Percentiles rank a stretch among this genome's conserved stretches.
phyloP scores from a whole-genome alignment of 768 basidiomycete genomes.

The Psilocybe cubensis region DNA sequence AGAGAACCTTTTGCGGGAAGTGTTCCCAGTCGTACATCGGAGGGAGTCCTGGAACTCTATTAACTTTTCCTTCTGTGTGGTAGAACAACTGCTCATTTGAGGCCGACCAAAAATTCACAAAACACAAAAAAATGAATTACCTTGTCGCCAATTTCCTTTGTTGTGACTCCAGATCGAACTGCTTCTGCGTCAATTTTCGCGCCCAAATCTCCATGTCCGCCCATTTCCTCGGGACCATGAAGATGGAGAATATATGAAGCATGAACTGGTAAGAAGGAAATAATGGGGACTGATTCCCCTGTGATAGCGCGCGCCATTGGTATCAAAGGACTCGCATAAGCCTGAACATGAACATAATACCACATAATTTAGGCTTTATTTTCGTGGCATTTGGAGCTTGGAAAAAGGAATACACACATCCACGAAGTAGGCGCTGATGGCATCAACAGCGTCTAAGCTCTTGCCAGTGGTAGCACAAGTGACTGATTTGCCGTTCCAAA shows the following conservation, averaged over 20 bases:
- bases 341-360: neutral
- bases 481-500: constrained; percentile 8
- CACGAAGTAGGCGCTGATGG: constrained; percentile 6
- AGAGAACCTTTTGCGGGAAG: constrained; percentile 12
- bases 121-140: neutral
- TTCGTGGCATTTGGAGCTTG: too few species aligned
- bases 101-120: neutral
- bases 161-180: neutral
- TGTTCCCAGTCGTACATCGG: constrained; percentile 19
- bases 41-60: constrained; percentile 7
- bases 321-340: neutral
- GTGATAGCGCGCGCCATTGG: neutral
- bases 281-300: neutral
- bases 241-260: neutral
- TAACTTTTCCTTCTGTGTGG: neutral
- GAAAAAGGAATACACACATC: constrained; percentile 7
- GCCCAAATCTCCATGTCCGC: neutral
- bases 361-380: neutral
- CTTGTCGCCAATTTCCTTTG: neutral
- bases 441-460: constrained; percentile 6
- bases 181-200: neutral
- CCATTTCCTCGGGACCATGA: neutral
- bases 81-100: neutral
- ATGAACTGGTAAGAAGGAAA: neutral
- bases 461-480: constrained; percentile 11